These are phyloP conservation scores for Dentipellis sp. DNA, from an alignment of 768 basidiomycete species.

Conservation along the genomic window DNA sequence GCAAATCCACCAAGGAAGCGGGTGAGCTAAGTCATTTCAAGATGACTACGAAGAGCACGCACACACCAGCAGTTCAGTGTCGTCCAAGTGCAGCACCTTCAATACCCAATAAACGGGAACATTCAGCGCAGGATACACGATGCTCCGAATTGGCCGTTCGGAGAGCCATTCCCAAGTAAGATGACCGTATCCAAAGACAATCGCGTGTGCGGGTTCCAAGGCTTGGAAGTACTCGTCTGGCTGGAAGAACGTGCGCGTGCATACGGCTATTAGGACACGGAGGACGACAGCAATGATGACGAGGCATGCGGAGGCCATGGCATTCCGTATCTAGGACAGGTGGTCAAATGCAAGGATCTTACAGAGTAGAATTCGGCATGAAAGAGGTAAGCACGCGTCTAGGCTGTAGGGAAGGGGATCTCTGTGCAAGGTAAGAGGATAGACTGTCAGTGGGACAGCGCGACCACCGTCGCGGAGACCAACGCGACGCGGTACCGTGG, in stretches of 20 bases:
- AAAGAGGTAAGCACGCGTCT: too few relatives aligned
- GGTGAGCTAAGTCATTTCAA: not conserved
- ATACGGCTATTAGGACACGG: conserved; percentile 54
- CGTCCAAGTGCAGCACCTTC: conserved; percentile 45
- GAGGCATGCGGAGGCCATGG: not conserved
- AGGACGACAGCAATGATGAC: conserved; percentile 31
- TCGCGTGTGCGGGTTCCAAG: conserved; percentile 81
- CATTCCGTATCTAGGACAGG: not conserved
- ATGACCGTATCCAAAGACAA: conserved; percentile 87
- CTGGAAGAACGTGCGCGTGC: conserved; percentile 84
- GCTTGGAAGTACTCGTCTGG: conserved; percentile 97
- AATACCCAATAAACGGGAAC: conserved; percentile 70
- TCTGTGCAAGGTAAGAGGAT: too few relatives aligned
- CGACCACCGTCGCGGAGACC: too few relatives aligned
- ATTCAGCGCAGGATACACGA: conserved; percentile 76
- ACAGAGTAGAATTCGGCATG: too few relatives aligned
- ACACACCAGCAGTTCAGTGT: conserved; percentile 55
- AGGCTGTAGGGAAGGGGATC: too few relatives aligned
- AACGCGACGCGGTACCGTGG: too few relatives aligned
- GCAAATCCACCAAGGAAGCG: not conserved
- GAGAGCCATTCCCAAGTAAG: conserved; percentile 95
- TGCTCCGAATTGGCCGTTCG: conserved; percentile 62
- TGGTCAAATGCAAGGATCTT: too few relatives aligned
- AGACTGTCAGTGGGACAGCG: too few relatives aligned
- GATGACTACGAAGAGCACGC: conserved; percentile 2